Base-by-base conservation (phyloP, 1,284 basidiomycete genomes). In the Spongispora temasekensis region DNA sequence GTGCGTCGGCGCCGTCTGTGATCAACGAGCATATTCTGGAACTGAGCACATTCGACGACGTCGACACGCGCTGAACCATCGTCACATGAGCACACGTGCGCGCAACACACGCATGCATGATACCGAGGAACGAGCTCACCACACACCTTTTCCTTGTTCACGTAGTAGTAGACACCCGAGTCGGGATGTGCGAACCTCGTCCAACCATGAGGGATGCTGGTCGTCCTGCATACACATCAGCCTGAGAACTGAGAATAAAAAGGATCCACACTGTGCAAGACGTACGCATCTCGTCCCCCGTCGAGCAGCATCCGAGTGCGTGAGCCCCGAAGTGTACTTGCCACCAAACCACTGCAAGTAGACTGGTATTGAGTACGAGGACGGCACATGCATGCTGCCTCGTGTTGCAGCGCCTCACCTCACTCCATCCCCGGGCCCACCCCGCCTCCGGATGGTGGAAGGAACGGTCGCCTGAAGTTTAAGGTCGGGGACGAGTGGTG, bases 91-190 rank as follows among this genome's bases (percentile, higher is more conserved):
- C 34, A 6, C 17, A 12, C 52, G 6, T 10, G 27, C 31, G n/a
- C n/a, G n/a, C n/a, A n/a, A n/a, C n/a, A 2, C 46, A 9, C 3
- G 44, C 7, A 13, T 21, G 31, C 15, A 34, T 23, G 30, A 12
- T 23, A 17, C 2, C 9, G 28, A 21, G 28, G 25, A 8, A 44
- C 2, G 25, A 48, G 25, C 25, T 5, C 8, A 12, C 25, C 6
- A 53, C 65, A 19, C n/a, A 72, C 71, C 65, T 60, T 69, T 5
- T 67, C 70, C 44, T 59, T 28, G 9, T 75, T 56, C 34, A 69
- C 62, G 48, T 67, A 75, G 48, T 67, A 75, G 30, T 72, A 75
- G 9, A 61, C 54, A 15, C 74, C 71, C n/a, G 50, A 58, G 5
- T 75, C 71, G 19, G 71, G 74, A 56, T 72, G 73, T 8, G 59